Conservation (phyloP, 495 filamentous ascomycete species). For the Xylaria telfairii region DNA sequence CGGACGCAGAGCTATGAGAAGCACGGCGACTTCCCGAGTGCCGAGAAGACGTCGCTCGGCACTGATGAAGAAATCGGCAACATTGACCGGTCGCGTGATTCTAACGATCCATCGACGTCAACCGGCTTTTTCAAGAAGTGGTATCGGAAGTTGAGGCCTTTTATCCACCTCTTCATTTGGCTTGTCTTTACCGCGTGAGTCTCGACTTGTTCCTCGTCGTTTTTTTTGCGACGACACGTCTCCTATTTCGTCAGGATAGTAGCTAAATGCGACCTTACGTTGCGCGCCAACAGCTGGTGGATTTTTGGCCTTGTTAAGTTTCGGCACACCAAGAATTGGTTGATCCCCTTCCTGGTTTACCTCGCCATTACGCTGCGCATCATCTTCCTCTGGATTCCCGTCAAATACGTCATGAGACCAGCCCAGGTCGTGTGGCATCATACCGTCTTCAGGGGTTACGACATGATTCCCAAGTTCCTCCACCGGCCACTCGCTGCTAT, state of each 20-base stretch:
- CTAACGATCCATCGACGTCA: constrained; percentile 9
- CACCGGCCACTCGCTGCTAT: constrained; percentile 64
- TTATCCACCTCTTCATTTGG: constrained; percentile 37
- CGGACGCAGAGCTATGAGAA: constrained; percentile 40
- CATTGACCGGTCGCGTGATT: constrained; percentile 30
- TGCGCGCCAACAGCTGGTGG: constrained; percentile 72
- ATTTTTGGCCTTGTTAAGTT: constrained; percentile 78
- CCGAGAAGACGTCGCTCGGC: constrained; percentile 37
- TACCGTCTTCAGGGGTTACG: constrained; percentile 60
- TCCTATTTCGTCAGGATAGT: constrained; percentile 23
- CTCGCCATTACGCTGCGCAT: constrained; percentile 76
- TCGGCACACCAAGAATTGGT: constrained; percentile 76
- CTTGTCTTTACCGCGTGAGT: constrained; percentile 44
- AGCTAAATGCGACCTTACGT: constrained; percentile 4
- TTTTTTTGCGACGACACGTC: constrained; percentile 22
- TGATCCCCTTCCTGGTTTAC: constrained; percentile 84
- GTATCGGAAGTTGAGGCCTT: constrained; percentile 32
- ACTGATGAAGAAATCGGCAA: constrained; percentile 50
- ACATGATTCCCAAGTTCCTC: constrained; percentile 65
- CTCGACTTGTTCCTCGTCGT: constrained; percentile 16
- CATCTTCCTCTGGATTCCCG: constrained; percentile 74
- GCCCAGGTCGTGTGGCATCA: constrained; percentile 69
- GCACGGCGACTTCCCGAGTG: constrained; percentile 40
- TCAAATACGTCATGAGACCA: constrained; percentile 67
- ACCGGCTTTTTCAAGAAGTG: constrained; percentile 12